Conservation (phyloP, 2,329 filamentous ascomycete species). For the Arthrobotrys sinensis region DNA sequence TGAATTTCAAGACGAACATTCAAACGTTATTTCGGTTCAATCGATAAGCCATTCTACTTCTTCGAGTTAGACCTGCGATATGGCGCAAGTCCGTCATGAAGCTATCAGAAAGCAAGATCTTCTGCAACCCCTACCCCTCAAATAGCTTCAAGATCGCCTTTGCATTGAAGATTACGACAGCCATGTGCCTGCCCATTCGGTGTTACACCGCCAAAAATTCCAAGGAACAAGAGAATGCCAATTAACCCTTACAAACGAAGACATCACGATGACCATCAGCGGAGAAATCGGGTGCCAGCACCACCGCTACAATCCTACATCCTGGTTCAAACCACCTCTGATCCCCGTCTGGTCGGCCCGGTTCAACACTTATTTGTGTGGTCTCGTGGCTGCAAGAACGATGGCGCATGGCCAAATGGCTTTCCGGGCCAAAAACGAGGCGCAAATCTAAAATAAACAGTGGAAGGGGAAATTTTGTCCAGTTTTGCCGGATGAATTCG, state of each 20-base stretch:
- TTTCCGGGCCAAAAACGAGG: conserved; percentile 31
- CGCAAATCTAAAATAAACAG: conserved; percentile 23
- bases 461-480: conserved; percentile 10
- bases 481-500: conserved; percentile 43
- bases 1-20: conserved; percentile 10
- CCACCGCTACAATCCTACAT: conserved; percentile 23
- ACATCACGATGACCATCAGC: conserved; percentile 26
- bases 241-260: conserved; percentile 17
- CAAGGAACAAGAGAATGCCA: not conserved
- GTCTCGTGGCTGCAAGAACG: conserved; percentile 19
- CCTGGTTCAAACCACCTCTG: conserved; percentile 37
- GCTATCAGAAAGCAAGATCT: conserved; percentile 16
- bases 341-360: conserved; percentile 58
- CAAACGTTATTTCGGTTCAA: conserved; percentile 20
- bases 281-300: conserved; percentile 57
- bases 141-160: conserved; percentile 20
- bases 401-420: conserved; percentile 37
- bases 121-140: conserved; percentile 21
- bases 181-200: conserved; percentile 20
- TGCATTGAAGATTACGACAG: conserved; percentile 25
- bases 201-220: conserved; percentile 7
- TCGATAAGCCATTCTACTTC: conserved; percentile 16
- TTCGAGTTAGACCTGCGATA: conserved; percentile 16
- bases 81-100: conserved; percentile 15
- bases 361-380: conserved; percentile 20